These are phyloP conservation scores for Pezicula radicicola DNA, from an alignment of 2,329 filamentous ascomycete species.

Conservation along the genomic window DNA sequence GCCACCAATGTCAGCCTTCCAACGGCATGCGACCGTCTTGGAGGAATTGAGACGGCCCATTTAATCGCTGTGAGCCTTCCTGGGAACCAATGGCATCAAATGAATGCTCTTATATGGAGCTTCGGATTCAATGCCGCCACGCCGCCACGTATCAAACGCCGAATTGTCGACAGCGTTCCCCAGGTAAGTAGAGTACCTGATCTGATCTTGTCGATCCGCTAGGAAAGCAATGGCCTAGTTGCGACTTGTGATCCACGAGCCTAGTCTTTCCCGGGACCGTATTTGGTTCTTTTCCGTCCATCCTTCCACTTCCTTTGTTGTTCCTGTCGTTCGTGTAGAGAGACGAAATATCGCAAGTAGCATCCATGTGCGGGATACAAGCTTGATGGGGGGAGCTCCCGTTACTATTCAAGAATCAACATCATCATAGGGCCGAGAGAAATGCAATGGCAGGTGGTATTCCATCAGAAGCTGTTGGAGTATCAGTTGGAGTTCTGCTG, in stretches of 20 bases:
- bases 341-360: neutral
- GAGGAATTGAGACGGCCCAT: too few relatives aligned
- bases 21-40: too few relatives aligned
- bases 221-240: neutral
- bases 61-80: too few relatives aligned
- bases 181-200: neutral
- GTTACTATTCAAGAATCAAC: neutral
- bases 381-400: neutral
- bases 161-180: neutral
- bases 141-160: neutral
- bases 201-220: neutral
- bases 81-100: too few relatives aligned
- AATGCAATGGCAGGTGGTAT: slow-evolving; percentile 15
- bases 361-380: neutral
- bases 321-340: slow-evolving; percentile 1
- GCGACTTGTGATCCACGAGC: neutral
- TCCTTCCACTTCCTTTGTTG: neutral
- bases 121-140: too few relatives aligned
- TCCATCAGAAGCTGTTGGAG: slow-evolving; percentile 19
- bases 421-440: neutral
- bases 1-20: too few relatives aligned
- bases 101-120: too few relatives aligned
- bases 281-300: neutral
- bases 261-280: neutral
- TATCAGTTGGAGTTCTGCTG: slow-evolving; percentile 21